A percentile compares a stretch with the other conserved stretches of the same genome.
Conservation (phyloP, 2,329 filamentous ascomycete genomes). For the Ophiostoma tasmaniense region DNA sequence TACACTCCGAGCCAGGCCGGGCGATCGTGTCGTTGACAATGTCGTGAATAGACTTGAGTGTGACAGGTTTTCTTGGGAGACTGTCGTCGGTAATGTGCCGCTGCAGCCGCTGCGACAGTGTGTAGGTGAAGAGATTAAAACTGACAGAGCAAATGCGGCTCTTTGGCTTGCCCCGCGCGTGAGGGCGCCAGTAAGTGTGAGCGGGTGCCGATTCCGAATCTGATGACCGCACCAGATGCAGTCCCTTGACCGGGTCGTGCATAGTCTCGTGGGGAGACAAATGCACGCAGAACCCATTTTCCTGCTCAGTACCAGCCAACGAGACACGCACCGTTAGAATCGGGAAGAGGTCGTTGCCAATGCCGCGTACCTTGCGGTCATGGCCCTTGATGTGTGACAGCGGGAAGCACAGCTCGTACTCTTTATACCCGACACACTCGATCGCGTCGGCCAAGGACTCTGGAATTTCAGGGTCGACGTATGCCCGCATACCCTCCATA, state of each 20-base stretch:
- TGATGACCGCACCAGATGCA: neutral
- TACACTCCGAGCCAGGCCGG: conserved; percentile 19
- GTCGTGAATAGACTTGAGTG: conserved; percentile 16
- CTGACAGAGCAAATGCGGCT: conserved; percentile 19
- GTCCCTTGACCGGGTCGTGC: conserved; percentile 2
- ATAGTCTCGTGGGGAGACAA: conserved; percentile 18
- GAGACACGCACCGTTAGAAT: conserved; percentile 22
- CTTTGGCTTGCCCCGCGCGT: neutral
- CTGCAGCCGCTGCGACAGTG: conserved; percentile 20
- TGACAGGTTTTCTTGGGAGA: neutral
- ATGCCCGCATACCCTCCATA: conserved; percentile 18
- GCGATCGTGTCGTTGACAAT: conserved; percentile 16
- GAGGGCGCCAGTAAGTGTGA: conserved; percentile 14
- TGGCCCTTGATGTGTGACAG: conserved; percentile 19
- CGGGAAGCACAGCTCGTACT: conserved; percentile 24
- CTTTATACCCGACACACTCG: conserved; percentile 18
- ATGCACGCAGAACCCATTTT: conserved; percentile 23
- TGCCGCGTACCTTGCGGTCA: conserved; percentile 19
- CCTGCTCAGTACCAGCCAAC: neutral
- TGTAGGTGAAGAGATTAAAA: conserved; percentile 21
- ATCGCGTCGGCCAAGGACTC: conserved; percentile 19
- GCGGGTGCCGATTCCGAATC: neutral
- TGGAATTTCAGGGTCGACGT: conserved; percentile 18
- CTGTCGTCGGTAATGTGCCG: conserved; percentile 13
- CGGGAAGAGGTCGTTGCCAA: conserved; percentile 18